Evolutionary conservation across 208 protist species (phyloP).

Genomic region (Acanthamoeba healyi): DNA sequence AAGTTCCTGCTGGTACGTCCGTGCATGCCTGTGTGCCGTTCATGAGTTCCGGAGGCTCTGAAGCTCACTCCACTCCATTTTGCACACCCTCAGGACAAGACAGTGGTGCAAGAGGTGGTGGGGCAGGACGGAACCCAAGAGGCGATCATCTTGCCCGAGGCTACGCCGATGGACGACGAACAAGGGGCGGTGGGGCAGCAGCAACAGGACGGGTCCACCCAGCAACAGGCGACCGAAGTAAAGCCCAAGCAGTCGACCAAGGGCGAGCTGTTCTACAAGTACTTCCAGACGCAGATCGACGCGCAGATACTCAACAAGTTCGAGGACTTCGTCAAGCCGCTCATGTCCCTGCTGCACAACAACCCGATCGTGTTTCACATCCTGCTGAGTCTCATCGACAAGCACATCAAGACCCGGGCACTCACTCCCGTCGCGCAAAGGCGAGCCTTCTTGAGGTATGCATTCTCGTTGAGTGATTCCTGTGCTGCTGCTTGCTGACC

Average conservation of each 20-base stretch:
- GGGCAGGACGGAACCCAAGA: not conserved
- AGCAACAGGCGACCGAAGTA: conserved; percentile 4
- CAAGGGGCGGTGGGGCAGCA: not conserved
- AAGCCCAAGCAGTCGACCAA: conserved; percentile 76
- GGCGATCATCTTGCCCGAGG: conserved; percentile 28
- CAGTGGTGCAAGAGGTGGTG: conserved; percentile 58
- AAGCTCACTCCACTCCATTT: not conserved
- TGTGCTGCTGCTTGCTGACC: no score
- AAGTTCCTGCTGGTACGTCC: conserved; percentile 73
- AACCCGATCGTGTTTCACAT: conserved; percentile 75
- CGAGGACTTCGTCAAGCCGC: conserved; percentile 49
- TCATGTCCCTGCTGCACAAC: conserved; percentile 73
- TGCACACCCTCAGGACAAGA: conserved; percentile 44
- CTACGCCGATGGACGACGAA: not conserved
- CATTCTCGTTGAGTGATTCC: no score
- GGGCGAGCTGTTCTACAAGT: conserved; percentile 79
- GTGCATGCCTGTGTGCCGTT: not conserved
- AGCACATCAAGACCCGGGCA: conserved; percentile 42
- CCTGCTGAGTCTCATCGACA: conserved; percentile 75
- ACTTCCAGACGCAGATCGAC: conserved; percentile 72
- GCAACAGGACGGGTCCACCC: not conserved
- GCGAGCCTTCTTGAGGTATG: conserved; percentile 47
- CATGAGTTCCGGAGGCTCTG: not conserved
- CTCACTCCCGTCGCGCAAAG: not conserved
- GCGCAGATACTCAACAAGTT: conserved; percentile 59